phyloP scores from a whole-genome alignment of 345 rosid species.

The Citropsis articulata region DNA sequence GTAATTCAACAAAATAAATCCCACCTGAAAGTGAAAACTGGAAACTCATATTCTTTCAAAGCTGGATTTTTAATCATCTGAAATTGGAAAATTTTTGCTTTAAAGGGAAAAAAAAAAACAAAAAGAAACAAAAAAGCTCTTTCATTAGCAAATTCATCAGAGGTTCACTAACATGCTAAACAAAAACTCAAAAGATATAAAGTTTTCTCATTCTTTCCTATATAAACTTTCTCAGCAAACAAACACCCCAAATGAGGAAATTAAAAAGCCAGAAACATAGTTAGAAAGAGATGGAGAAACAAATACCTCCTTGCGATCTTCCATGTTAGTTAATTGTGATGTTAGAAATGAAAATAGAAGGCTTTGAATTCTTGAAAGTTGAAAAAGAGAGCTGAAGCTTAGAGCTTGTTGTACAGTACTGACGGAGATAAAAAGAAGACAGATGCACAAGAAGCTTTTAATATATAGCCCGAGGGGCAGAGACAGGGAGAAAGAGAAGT shows the following conservation, averaged over 20 bases:
- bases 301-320: slow-evolving; percentile 59
- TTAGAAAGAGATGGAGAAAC: background rate
- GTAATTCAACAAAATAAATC: background rate
- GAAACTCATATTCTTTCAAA: background rate
- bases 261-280: background rate
- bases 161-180: background rate
- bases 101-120: background rate
- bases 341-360: background rate
- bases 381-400: background rate
- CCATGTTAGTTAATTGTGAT: slow-evolving; percentile 32
- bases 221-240: background rate
- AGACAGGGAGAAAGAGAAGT: background rate
- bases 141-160: background rate
- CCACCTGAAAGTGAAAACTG: background rate
- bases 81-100: background rate
- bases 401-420: background rate
- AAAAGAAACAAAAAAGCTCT: background rate
- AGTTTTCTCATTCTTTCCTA: background rate
- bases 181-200: background rate
- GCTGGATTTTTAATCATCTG: background rate
- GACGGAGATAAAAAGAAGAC: background rate
- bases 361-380: background rate
- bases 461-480: background rate
- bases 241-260: background rate
- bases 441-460: background rate